Base-by-base conservation (phyloP, 192 early-diverging fungal species). In the Coemansia sp. region DNA sequence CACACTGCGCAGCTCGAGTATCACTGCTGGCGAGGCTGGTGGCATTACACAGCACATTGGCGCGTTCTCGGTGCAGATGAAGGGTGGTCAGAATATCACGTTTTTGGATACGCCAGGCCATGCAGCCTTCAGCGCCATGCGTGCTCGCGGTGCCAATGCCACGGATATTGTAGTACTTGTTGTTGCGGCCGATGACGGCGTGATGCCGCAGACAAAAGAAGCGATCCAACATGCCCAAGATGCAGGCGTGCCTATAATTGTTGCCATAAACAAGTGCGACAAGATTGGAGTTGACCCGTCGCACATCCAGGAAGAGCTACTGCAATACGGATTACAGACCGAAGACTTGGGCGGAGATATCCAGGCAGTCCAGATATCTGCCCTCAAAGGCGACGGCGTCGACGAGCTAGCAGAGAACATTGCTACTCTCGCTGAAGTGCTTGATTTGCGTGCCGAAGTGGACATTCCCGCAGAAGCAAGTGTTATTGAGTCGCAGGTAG, bases 21-120 rank as follows among this genome's bases (percentile, higher is more conserved):
- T 98, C 5, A 94, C 93, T 18, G 90, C 90, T n/a, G 85, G 87
- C 8, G 96, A 98, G 78, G 90, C 91, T 3, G 96, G 96, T 38
- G 96, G 96, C 10, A 98, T 98, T 54, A 98, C 96, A 0, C 96
- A 98, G 79, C 96, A 98, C 68, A 98, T 98, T 79, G 96, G 96
- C 59, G 94, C 94, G 23, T 98, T 98, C 73, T 92, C 90, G 8
- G 90, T 83, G 4, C 24, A 60, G 59, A 59, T 83, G 26, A 62
- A 62, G 47, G 54, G 64, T 44, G 68, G 69, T 1, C 51, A 69
- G 47, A 62, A 64, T 58, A 96, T 97, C 61, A 98, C 96, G 0
- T 96, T 98, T 65, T 71, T 98, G 65, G 96, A 98, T 64, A 98
- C 96, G 7, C 96, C 96, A 9, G 96, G 96, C 10, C 96, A 98